Evolutionary conservation across 208 protist genomes (phyloP).

Genomic region (Leishmania lainsoni): DNA sequence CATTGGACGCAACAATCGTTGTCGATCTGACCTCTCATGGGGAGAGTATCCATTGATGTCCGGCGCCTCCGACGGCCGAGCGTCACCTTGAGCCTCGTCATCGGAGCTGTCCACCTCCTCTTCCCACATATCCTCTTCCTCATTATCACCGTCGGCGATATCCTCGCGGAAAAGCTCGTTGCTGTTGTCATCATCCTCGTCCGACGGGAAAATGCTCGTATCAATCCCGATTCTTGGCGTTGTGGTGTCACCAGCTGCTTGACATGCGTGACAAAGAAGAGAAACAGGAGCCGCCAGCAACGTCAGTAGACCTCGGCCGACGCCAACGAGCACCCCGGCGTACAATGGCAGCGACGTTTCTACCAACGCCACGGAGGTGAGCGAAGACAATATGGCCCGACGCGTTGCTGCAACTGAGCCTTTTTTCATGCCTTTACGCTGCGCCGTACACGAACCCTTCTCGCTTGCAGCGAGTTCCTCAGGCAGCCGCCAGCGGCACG

Average conservation of each 20-base stretch:
- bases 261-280: conserved; percentile 6
- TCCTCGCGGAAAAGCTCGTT: conserved; percentile 22
- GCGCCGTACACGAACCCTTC: not conserved
- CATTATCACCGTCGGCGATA: not conserved
- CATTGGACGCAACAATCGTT: conserved; percentile 15
- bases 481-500: conserved; percentile 27
- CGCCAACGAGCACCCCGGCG: conserved; percentile 22
- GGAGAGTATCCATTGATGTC: not conserved
- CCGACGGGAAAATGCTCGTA: not conserved
- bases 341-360: conserved; percentile 28
- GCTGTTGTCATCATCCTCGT: conserved; percentile 17
- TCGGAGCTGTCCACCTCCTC: conserved; percentile 20
- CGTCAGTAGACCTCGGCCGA: conserved; percentile 26
- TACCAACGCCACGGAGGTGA: conserved; percentile 2
- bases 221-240: not conserved
- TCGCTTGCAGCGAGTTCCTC: conserved; percentile 3
- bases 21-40: conserved; percentile 2
- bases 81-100: not conserved
- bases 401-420: not conserved
- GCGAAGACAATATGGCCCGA: conserved; percentile 7
- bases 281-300: conserved; percentile 11
- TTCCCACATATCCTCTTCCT: conserved; percentile 25
- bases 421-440: not conserved
- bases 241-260: conserved; percentile 5
- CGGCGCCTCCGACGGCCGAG: not conserved